Evolutionary conservation across 192 early-diverging fungal species (phyloP).

Genomic region (Kickxella alabastrina): DNA sequence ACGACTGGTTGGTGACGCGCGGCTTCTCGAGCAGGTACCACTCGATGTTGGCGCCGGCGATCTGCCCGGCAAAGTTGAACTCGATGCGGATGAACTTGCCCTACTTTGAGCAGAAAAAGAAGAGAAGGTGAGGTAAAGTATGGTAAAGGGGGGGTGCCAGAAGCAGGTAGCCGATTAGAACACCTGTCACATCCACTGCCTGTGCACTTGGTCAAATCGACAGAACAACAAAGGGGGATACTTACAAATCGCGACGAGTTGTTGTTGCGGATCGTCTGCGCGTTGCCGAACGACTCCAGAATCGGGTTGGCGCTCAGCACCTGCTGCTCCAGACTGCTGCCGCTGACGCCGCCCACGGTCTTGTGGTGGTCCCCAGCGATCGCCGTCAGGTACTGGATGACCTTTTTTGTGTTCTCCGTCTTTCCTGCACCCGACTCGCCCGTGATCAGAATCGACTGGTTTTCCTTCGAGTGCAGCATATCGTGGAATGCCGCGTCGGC

Average conservation of each 20-base stretch:
- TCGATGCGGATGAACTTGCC: slow-evolving; percentile 99
- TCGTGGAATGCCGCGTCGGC: slow-evolving; percentile 92
- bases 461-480: slow-evolving; percentile 89
- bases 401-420: slow-evolving; percentile 99
- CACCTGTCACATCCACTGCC: no score
- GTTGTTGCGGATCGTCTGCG: slow-evolving; percentile 97
- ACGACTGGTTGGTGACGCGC: slow-evolving; percentile 86
- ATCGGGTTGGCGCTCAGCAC: slow-evolving; percentile 97
- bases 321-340: slow-evolving; percentile 77
- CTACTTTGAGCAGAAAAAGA: slow-evolving; percentile 27
- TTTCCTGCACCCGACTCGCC: slow-evolving; percentile 99
- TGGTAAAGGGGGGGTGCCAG: neutral
- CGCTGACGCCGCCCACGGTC: slow-evolving; percentile 16
- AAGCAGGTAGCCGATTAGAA: no score
- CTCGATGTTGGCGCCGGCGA: slow-evolving; percentile 95
- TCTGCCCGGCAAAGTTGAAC: slow-evolving; percentile 80
- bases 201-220: no score
- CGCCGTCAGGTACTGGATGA: slow-evolving; percentile 95
- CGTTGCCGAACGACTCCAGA: slow-evolving; percentile 97
- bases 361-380: slow-evolving; percentile 66
- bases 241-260: slow-evolving; percentile 93
- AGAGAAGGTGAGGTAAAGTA: neutral
- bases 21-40: slow-evolving; percentile 98
- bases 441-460: slow-evolving; percentile 98
- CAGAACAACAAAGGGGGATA: no score